Evolutionary conservation across 805 yeast species (phyloP).

Genomic region (Komagataella mondaviorum): DNA sequence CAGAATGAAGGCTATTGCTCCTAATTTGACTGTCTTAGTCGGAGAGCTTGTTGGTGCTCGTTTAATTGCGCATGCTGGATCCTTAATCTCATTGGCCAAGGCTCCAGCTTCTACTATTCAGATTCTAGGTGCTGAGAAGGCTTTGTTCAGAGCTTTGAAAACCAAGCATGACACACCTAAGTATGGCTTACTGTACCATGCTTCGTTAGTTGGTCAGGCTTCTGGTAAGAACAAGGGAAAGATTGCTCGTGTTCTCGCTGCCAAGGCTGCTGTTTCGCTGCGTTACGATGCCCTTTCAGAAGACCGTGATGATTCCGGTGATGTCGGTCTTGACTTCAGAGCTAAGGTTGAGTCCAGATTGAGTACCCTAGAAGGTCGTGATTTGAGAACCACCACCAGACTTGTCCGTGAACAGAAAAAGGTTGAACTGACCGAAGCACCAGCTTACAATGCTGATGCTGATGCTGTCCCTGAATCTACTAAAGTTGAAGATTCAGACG

Average conservation of each 20-base stretch:
- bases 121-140: slow-evolving; percentile 96
- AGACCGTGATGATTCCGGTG: slow-evolving; percentile 93
- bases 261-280: slow-evolving; percentile 93
- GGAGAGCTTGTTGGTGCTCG: slow-evolving; percentile 99
- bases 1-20: slow-evolving; percentile 98
- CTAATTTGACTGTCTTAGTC: slow-evolving; percentile 87
- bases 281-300: slow-evolving; percentile 96
- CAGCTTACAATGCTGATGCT: slow-evolving; percentile 91
- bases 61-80: slow-evolving; percentile 94
- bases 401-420: slow-evolving; percentile 74
- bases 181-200: slow-evolving; percentile 90
- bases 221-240: slow-evolving; percentile 95
- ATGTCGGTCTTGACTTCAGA: slow-evolving; percentile 83
- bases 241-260: slow-evolving; percentile 96
- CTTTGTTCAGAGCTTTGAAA: slow-evolving; percentile 88
- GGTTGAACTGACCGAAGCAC: slow-evolving; percentile 73
- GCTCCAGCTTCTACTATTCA: slow-evolving; percentile 98
- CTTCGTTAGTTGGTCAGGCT: slow-evolving; percentile 89
- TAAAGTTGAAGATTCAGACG: slow-evolving; percentile 11
- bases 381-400: slow-evolving; percentile 79
- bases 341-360: slow-evolving; percentile 90
- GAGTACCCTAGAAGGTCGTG: slow-evolving; percentile 94
- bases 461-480: slow-evolving; percentile 41
- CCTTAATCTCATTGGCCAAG: slow-evolving; percentile 86
- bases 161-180: slow-evolving; percentile 96